Evolutionary conservation across 208 protist genomes (phyloP), one percentile per base, ranked within the genome.

Genomic region (Trypanosoma platydactyli): DNA sequence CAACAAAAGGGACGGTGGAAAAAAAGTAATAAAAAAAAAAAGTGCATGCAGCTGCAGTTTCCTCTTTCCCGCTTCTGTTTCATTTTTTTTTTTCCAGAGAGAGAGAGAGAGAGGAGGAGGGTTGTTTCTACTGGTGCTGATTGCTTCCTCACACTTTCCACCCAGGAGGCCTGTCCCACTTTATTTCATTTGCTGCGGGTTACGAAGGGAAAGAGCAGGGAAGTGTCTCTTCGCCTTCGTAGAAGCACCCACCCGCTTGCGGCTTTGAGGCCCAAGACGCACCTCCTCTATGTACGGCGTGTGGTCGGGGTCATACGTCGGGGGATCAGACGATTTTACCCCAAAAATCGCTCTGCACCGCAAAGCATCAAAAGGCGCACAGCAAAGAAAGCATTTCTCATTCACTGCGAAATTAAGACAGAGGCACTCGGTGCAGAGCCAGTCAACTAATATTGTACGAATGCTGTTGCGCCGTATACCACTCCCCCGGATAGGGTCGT

Each of bases 301-400:
- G 72, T 95, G 89, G 51, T 93, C 60, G 24, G 86, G 73, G 46
- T 93, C 86, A 65, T 86, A 82, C 46, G 89, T 52, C 29, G 84
- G 83, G 20, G 81, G 76, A 41, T 62, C 42, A 18, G 68, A 50
- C 5, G 71, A 53, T 24, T 73, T 56, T 48, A 71, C 79, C 27
- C 80, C 62, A 60, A 84, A 92, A 29, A 93, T 35, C 11, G 81
- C 84, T 38, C 72, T 59, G 50, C 73, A 88, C 0, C 74, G 71
- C 13, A 50, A 27, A 3, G 42, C 62, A 63, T 90, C 80, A 65
- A 77, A 89, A 0, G 89, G 89, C 1, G 80, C 80, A 22, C 68
- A 58, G 61, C 89, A 95, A 12, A 81, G 38, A 65, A 90, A 92
- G 75, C 89, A 95, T 22, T 79, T 78, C 25, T 69, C 71, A 35